Conservation (phyloP, 2,329 filamentous ascomycete genomes). For the Clonostachys rhizophaga region DNA sequence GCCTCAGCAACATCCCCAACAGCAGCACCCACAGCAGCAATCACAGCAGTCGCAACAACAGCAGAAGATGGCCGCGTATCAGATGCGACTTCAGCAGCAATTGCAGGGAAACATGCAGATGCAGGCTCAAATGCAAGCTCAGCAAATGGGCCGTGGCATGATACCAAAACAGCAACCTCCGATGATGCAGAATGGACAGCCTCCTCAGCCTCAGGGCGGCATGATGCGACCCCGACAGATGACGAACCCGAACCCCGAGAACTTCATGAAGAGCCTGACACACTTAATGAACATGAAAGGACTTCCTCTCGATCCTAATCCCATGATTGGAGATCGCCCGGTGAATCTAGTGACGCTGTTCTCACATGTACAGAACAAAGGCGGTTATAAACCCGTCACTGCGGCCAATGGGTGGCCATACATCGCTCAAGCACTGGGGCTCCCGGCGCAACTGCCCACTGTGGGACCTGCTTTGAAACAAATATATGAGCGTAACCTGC, state of each 20-base stretch:
- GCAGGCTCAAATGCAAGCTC: slow-evolving; percentile 45
- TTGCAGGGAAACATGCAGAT: slow-evolving; percentile 53
- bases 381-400: slow-evolving; percentile 72
- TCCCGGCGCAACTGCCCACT: slow-evolving; percentile 59
- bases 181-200: slow-evolving; percentile 50
- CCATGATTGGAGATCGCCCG: slow-evolving; percentile 66
- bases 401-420: slow-evolving; percentile 68
- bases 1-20: slow-evolving; percentile 32
- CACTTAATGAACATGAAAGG: slow-evolving; percentile 74
- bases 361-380: slow-evolving; percentile 66
- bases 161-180: slow-evolving; percentile 47
- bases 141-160: slow-evolving; percentile 40
- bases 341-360: slow-evolving; percentile 77
- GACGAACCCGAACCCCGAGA: slow-evolving; percentile 51
- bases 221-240: slow-evolving; percentile 36
- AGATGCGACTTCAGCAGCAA: slow-evolving; percentile 79
- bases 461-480: slow-evolving; percentile 67
- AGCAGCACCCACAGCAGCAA: slow-evolving; percentile 30
- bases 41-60: slow-evolving; percentile 42
- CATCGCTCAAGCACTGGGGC: slow-evolving; percentile 61
- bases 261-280: slow-evolving; percentile 71
- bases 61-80: slow-evolving; percentile 71
- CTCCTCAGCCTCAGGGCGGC: slow-evolving; percentile 31
- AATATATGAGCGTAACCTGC: slow-evolving; percentile 72
- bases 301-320: slow-evolving; percentile 69